phyloP scores from a whole-genome alignment of 2,329 filamentous ascomycete species.

The Epicoccum sorghinum region DNA sequence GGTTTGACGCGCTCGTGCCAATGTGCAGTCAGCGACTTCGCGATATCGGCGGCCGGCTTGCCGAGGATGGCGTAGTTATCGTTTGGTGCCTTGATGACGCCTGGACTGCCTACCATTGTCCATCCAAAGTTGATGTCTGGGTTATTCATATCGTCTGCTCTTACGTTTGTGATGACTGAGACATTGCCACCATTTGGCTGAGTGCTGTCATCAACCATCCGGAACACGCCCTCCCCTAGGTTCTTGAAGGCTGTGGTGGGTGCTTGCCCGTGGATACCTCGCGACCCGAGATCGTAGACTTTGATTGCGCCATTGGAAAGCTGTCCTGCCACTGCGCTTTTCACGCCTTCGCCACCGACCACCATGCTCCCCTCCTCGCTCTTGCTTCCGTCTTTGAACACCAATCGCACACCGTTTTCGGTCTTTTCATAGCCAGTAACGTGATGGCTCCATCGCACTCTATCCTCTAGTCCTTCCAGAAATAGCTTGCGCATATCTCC shows the following conservation, averaged over 20 bases:
- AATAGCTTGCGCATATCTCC: constrained; percentile 69
- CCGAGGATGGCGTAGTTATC: constrained; percentile 66
- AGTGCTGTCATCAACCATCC: constrained; percentile 56
- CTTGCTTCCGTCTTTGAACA: constrained; percentile 66
- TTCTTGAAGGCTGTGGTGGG: constrained; percentile 65
- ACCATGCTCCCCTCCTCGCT: constrained; percentile 65
- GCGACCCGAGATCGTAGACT: constrained; percentile 67
- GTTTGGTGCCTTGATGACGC: constrained; percentile 63
- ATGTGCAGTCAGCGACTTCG: constrained; percentile 58
- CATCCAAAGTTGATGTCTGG: constrained; percentile 65
- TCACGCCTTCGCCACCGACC: constrained; percentile 67
- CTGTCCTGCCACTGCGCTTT: constrained; percentile 65
- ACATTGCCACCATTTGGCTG: constrained; percentile 54
- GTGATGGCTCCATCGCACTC: constrained; percentile 62
- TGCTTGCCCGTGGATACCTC: constrained; percentile 70
- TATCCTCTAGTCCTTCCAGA: constrained; percentile 60
- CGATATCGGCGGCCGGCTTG: constrained; percentile 62
- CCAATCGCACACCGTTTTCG: constrained; percentile 58
- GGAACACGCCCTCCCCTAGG: constrained; percentile 68
- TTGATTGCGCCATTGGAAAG: constrained; percentile 64
- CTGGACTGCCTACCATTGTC: constrained; percentile 66
- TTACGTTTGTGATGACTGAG: constrained; percentile 68
- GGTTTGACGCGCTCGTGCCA: constrained; percentile 64
- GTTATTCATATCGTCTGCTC: constrained; percentile 65
- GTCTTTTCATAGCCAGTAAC: constrained; percentile 66